Percentiles rank a stretch among this genome's conserved stretches.
Evolutionary conservation across 805 yeast species (phyloP).

Genomic region (Clavispora asparagi): DNA sequence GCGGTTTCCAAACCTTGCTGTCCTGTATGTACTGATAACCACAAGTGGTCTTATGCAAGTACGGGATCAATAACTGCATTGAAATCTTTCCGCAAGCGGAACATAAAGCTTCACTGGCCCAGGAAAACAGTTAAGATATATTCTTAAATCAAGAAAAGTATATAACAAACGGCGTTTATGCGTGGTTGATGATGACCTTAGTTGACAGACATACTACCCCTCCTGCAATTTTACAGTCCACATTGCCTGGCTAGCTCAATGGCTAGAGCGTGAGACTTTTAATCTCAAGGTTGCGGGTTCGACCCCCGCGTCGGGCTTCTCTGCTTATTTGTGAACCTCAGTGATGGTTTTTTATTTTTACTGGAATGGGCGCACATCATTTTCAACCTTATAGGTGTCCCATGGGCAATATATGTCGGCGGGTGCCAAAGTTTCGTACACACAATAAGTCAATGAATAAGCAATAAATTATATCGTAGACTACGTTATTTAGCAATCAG

Average conservation of each 20-base stretch:
- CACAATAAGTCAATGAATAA: conserved; percentile 4
- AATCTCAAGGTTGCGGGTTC: conserved; percentile 23
- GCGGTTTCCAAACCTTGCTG: too few relatives aligned
- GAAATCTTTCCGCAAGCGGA: too few relatives aligned
- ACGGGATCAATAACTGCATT: too few relatives aligned
- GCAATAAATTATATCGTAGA: conserved; percentile 3
- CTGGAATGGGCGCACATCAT: too few relatives aligned
- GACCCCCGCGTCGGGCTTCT: conserved; percentile 22
- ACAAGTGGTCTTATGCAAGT: too few relatives aligned
- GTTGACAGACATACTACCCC: background rate
- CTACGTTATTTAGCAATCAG: background rate
- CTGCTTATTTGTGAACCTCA: conserved; percentile 1
- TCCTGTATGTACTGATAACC: background rate
- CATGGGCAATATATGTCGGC: too few relatives aligned
- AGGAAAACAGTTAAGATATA: too few relatives aligned
- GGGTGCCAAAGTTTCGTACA: too few relatives aligned
- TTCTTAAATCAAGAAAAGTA: too few relatives aligned
- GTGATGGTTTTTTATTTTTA: too few relatives aligned
- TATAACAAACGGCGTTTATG: background rate
- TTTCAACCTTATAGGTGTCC: background rate
- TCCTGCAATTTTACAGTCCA: background rate
- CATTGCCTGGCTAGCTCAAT: conserved; percentile 20
- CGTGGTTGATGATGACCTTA: background rate
- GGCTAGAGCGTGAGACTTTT: conserved; percentile 23
- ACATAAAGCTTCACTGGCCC: too few relatives aligned